Evolutionary conservation across 1,284 basidiomycete genomes (phyloP), one percentile per base, ranked within the genome.

Genomic region (Erythrobasidium hasegawianum): DNA sequence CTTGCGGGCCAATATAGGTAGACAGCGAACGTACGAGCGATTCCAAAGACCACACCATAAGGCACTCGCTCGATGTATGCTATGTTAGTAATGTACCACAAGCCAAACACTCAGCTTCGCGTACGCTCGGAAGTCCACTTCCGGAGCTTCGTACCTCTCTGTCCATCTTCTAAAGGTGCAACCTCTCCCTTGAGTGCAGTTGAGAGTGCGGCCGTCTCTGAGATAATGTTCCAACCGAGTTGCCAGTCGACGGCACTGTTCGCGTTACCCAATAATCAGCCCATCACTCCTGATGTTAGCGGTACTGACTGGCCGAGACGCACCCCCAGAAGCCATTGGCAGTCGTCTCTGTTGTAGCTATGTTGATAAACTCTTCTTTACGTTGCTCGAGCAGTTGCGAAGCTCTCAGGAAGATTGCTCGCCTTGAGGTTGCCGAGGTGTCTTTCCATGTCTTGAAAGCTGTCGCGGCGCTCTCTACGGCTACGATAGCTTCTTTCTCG

Each of bases 21-120:
- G 22, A 43, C 5, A 59, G 64, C 64, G 18, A 65, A 69, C 70
- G 68, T 65, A 39, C 70, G 72, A 5, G 72, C 71, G 13, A 72
- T 70, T 3, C 69, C 67, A 13, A 71, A 64, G 16, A 73, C 69
- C 14, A 74, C 69, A n/a, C 71, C 73, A 59, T 41, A 76, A 7
- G 75, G 75, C 45, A 72, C 71, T 0, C 75, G 73, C 40, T 70
- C 61, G 43, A 75, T 69, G 60, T 71, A 69, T 0, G 64, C 70
- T 47, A 14, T 53, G 38, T 50, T 50, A 22, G 50, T 60, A 45
- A 60, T n/a, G n/a, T n/a, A n/a, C n/a, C n/a, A 60, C n/a, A 38
- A 27, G 24, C n/a, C 5, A 27, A 18, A 18, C 4, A 38, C n/a
- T 27, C 33, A 38, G 43, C 5, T 18, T 7, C 33, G 14, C n/a